Conservation (phyloP, 306 rosid species). For the Cucurbita pepo region DNA sequence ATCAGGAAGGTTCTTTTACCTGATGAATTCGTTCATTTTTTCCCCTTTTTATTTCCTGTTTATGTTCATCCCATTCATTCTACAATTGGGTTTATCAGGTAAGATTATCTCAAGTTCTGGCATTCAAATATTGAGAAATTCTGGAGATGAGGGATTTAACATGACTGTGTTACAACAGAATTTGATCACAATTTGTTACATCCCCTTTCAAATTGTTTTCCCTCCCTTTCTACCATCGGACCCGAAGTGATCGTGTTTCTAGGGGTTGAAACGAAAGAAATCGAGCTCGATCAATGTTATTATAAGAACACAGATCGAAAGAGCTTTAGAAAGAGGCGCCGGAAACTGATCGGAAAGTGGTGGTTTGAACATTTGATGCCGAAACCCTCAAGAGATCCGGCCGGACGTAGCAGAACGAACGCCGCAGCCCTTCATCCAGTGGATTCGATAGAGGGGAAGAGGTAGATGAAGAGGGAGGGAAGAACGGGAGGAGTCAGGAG, state of each 20-base stretch:
- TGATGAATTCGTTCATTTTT: conserved; percentile 3
- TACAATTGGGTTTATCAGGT: neutral
- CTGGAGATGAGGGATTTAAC: no score
- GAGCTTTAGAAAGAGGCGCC: conserved; percentile 86
- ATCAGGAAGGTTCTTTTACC: neutral
- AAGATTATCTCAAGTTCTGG: neutral
- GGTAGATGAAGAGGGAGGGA: no score
- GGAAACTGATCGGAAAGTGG: conserved; percentile 79
- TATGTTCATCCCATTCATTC: neutral
- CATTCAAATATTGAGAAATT: no score
- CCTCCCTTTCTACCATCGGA: conserved; percentile 13
- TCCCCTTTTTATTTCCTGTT: neutral
- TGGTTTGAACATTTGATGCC: conserved; percentile 69
- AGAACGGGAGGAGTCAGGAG: no score
- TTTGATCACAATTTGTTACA: no score
- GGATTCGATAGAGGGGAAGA: conserved; percentile 24
- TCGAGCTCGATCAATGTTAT: conserved; percentile 63
- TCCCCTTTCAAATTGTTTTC: no score
- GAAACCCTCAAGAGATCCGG: conserved; percentile 70
- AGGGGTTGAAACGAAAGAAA: conserved; percentile 81
- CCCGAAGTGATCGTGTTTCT: conserved; percentile 41
- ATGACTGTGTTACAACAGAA: no score
- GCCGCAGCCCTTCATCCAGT: conserved; percentile 72
- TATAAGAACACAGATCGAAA: conserved; percentile 63
- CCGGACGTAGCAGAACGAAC: conserved; percentile 85